Base-by-base conservation (phyloP, 2,329 filamentous ascomycete species). In the Monilinia fructicola region DNA sequence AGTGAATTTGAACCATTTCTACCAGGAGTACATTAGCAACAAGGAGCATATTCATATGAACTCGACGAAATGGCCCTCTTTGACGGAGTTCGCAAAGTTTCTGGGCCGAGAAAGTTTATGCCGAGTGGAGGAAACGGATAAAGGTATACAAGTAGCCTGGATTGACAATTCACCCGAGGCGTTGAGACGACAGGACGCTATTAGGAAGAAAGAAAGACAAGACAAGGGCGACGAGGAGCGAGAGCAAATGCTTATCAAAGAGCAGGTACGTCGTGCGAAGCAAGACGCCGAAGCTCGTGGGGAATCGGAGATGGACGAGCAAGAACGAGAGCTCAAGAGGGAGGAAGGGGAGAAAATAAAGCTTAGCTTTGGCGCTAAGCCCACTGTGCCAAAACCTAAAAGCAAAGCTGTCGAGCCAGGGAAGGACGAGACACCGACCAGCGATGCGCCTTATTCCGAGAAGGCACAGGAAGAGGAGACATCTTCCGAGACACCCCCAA, bases 31-130 rank as follows among this genome's bases (percentile, higher is more conserved):
- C 74, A 97, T 98, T 72, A 84, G 87, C 21, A 90, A 94, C 72
- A 93, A 93, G 77, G 85, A 92, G 74, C 94, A 98, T 76, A 82
- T 95, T 11, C 95, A 98, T 76, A 93, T 98, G 90, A 97, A 97
- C 78, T 84, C 92, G 10, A 98, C 95, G 0, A 89, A 90, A 74
- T 98, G 93, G 93, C 86, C 89, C 4, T 91, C 87, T 64, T 79
- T 99, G 72, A 94, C 93, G 3, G 93, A 98, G 73, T 96, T 97
- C 76, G 92, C 91, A 18, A 96, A 97, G 75, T 81, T 91, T 74
- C 80, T 99, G 1, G 93, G 94, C 0, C 81, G 90, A 28, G 93
- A 98, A 77, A 91, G 94, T 0, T 87, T 97, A 55, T 96, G 92
- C 73, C 83, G 91, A 40, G 93, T 98, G 0, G 93, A 98, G 78